Evolutionary conservation across 139 green algal genomes (phyloP).

Genomic region (Chlorella sp.): DNA sequence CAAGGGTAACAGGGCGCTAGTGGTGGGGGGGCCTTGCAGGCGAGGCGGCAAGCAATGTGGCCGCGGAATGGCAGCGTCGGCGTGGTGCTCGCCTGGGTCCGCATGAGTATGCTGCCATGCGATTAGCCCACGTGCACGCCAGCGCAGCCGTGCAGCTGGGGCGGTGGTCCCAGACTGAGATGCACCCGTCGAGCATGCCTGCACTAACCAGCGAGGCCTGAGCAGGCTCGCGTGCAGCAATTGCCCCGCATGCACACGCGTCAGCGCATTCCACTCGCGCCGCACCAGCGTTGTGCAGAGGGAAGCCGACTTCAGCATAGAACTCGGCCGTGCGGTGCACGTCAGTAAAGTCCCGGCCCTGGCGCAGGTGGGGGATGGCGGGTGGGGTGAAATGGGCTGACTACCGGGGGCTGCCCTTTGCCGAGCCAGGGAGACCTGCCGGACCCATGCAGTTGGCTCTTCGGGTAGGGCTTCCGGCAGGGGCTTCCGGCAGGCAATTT

Average conservation of each 20-base stretch:
- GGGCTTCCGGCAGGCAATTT: no score
- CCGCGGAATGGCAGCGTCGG: not conserved
- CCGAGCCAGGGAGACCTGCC: no score
- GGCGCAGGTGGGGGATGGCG: slow-evolving; percentile 1
- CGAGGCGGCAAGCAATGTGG: not conserved
- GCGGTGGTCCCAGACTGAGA: slow-evolving; percentile 4
- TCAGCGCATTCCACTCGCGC: no score
- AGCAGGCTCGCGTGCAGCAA: not conserved
- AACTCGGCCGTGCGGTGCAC: not conserved
- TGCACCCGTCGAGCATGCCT: not conserved
- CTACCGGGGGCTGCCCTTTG: no score
- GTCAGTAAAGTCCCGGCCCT: not conserved
- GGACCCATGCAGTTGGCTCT: no score
- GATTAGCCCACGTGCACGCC: not conserved
- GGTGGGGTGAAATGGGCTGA: no score
- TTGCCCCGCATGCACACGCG: no score
- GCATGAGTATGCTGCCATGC: no score
- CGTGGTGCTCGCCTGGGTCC: not conserved
- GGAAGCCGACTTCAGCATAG: not conserved
- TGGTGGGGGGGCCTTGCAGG: not conserved
- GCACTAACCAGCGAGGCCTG: not conserved
- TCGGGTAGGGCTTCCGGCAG: no score
- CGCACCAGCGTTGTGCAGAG: not conserved
- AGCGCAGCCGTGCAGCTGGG: not conserved
- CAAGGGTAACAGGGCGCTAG: not conserved